phyloP scores from a whole-genome alignment of 768 basidiomycete genomes.

The Collybiopsis confluens region DNA sequence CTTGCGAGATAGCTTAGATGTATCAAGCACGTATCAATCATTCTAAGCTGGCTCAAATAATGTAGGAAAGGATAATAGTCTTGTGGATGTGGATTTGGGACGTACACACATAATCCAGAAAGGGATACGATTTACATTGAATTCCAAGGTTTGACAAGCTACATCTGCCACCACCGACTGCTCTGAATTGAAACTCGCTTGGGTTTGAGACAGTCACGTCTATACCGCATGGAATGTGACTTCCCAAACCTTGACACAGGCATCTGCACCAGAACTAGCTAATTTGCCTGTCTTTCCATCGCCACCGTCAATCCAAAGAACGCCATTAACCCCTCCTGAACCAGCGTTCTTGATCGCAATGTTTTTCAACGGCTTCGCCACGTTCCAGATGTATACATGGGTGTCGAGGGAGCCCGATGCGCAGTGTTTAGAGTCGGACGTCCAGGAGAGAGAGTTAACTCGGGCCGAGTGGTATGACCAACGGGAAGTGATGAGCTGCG shows the following conservation, averaged over 20 bases:
- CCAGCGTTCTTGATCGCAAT: slow-evolving; percentile 83
- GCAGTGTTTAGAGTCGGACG: slow-evolving; percentile 66
- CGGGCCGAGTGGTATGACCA: slow-evolving; percentile 89
- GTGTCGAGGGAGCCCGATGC: slow-evolving; percentile 94
- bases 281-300: slow-evolving; percentile 47
- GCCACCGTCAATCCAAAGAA: slow-evolving; percentile 65
- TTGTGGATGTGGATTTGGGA: too few species aligned
- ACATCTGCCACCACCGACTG: too few species aligned
- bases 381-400: slow-evolving; percentile 84
- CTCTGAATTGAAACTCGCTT: too few species aligned
- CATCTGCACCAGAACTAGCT: slow-evolving; percentile 78
- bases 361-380: slow-evolving; percentile 64
- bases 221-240: slow-evolving; percentile 34
- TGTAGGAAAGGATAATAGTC: too few species aligned
- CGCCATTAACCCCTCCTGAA: slow-evolving; percentile 78
- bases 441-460: slow-evolving; percentile 76
- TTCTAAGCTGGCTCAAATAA: too few species aligned
- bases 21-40: too few species aligned
- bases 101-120: too few species aligned
- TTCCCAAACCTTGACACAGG: slow-evolving; percentile 70
- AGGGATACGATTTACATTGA: too few species aligned
- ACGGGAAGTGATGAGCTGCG: slow-evolving; percentile 60
- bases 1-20: too few species aligned
- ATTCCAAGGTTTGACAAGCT: too few species aligned
- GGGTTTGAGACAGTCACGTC: too few species aligned